Percentiles rank a stretch among this genome's conserved stretches.
Evolutionary conservation across 768 basidiomycete genomes (phyloP).

Genomic region (Boletus barrowsii): DNA sequence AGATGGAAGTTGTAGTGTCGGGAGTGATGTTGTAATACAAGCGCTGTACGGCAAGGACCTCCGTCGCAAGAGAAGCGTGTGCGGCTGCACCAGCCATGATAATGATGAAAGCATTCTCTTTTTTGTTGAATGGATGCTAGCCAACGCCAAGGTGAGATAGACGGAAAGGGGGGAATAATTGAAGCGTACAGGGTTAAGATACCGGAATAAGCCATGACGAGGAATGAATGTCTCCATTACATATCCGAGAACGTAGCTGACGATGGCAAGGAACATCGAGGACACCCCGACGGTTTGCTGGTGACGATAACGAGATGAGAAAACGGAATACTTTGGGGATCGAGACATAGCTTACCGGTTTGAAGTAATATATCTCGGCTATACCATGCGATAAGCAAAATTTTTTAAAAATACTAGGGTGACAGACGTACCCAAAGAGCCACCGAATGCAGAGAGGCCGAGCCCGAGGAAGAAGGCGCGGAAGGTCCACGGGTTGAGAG

Average conservation of each 20-base stretch:
- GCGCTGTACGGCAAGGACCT: constrained; percentile 52
- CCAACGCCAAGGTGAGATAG: background rate
- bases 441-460: no score
- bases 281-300: constrained; percentile 53
- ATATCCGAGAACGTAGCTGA: constrained; percentile 49
- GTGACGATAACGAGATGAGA: background rate
- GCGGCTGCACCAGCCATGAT: constrained; percentile 57
- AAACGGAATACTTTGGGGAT: no score
- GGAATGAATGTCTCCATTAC: constrained; percentile 47
- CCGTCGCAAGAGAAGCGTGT: constrained; percentile 51
- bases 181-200: constrained; percentile 45
- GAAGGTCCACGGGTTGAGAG: no score
- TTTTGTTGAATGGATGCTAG: constrained; percentile 59
- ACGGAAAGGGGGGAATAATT: background rate
- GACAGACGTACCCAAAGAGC: no score
- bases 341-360: no score
- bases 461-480: no score
- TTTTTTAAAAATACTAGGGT: no score
- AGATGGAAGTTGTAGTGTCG: constrained; percentile 43
- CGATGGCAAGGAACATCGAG: constrained; percentile 51
- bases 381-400: no score
- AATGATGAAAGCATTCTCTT: constrained; percentile 56
- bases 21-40: constrained; percentile 53
- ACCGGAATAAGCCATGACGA: constrained; percentile 41
- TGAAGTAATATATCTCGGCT: no score